phyloP scores from a whole-genome alignment of 2,329 filamentous ascomycete genomes.

The Sarocladium brachiariae region DNA sequence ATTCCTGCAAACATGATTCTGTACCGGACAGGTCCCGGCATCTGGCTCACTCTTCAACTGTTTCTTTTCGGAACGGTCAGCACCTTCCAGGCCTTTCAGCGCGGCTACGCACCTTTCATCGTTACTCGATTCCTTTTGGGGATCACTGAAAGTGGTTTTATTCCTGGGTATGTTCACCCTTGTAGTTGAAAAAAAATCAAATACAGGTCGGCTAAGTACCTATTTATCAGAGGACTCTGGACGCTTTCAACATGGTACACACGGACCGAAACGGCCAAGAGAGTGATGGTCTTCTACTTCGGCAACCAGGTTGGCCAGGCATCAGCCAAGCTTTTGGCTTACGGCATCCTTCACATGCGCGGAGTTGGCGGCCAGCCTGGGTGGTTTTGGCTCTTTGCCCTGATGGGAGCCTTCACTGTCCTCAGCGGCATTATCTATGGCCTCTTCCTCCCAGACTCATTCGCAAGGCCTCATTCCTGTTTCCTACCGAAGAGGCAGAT shows the following conservation, averaged over 20 bases:
- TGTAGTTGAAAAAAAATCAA: too few relatives aligned
- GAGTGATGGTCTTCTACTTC: conserved; percentile 49
- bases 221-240: too few relatives aligned
- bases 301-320: conserved; percentile 44
- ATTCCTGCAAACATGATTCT: conserved; percentile 20
- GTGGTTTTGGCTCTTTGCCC: conserved; percentile 51
- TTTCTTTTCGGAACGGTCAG: conserved; percentile 46
- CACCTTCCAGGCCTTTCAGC: conserved; percentile 47
- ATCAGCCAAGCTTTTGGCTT: conserved; percentile 32
- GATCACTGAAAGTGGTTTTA: conserved; percentile 47
- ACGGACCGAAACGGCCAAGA: conserved; percentile 41
- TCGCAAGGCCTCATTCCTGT: conserved; percentile 34
- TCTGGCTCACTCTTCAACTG: conserved; percentile 46
- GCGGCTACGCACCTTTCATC: conserved; percentile 38
- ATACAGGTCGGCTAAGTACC: too few relatives aligned
- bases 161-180: conserved; percentile 33
- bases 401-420: conserved; percentile 48
- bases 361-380: conserved; percentile 39
- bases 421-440: conserved; percentile 33
- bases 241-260: too few relatives aligned
- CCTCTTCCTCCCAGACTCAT: conserved; percentile 37
- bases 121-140: conserved; percentile 45
- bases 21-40: conserved; percentile 26
- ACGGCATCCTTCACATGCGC: conserved; percentile 41
- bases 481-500: conserved; percentile 28